phyloP scores from a whole-genome alignment of 345 rosid species.

The Corymbia maculata region DNA sequence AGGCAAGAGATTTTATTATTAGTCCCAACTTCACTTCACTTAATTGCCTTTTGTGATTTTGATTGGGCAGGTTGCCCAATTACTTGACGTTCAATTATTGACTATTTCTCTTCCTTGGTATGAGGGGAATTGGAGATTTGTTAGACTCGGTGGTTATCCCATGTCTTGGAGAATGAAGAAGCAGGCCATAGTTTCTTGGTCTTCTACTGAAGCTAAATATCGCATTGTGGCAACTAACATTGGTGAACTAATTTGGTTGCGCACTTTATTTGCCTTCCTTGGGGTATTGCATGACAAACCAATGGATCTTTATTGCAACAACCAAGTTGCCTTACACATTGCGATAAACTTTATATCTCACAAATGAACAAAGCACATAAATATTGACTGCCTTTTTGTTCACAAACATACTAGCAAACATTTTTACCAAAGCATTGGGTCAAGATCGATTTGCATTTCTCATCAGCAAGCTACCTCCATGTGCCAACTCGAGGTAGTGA shows the following conservation, averaged over 20 bases:
- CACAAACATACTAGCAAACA: background rate
- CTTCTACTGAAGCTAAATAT: background rate
- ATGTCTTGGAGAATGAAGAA: background rate
- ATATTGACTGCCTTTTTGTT: background rate
- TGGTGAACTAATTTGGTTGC: background rate
- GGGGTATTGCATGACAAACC: background rate
- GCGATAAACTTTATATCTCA: fast-evolving
- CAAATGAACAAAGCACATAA: background rate
- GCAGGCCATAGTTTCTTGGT: background rate
- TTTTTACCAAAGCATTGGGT: background rate
- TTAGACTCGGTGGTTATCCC: background rate
- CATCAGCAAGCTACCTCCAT: background rate
- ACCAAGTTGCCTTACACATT: background rate
- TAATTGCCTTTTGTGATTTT: background rate
- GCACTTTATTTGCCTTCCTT: background rate
- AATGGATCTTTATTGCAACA: background rate
- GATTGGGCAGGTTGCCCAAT: background rate
- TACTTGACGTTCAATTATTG: background rate
- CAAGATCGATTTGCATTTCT: background rate
- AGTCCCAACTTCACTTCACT: background rate
- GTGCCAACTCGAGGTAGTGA: background rate
- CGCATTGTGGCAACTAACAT: background rate
- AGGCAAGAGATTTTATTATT: background rate
- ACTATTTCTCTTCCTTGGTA: too few relatives aligned
- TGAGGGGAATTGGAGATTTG: too few relatives aligned